A percentile compares a stretch with the other conserved stretches of the same genome.
These are phyloP conservation scores for Penicillium hordei DNA, from an alignment of 2,329 filamentous ascomycete genomes.

Conservation along the genomic window DNA sequence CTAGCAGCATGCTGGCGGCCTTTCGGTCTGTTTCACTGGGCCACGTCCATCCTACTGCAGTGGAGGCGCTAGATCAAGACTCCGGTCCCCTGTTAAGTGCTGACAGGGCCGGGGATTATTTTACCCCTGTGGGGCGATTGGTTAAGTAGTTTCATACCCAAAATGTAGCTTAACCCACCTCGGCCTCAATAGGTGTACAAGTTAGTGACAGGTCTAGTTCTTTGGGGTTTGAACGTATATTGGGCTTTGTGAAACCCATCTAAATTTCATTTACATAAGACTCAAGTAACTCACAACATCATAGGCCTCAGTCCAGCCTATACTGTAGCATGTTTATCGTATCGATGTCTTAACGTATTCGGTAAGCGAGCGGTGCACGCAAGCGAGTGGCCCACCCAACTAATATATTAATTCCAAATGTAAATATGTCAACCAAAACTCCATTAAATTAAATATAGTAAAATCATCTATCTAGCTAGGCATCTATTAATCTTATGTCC, in stretches of 20 bases:
- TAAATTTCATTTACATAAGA: background rate
- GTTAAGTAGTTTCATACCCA: background rate
- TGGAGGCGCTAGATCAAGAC: slow-evolving; percentile 15
- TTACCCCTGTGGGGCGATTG: slow-evolving; percentile 3
- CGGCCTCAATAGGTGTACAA: background rate
- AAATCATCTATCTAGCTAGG: too few species aligned
- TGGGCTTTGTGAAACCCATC: background rate
- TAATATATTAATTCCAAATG: too few species aligned
- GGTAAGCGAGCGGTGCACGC: too few species aligned
- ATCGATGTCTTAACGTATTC: background rate
- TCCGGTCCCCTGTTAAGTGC: slow-evolving; percentile 14
- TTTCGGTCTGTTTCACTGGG: slow-evolving; percentile 3
- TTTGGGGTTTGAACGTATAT: background rate
- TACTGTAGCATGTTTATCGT: background rate
- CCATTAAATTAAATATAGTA: too few species aligned
- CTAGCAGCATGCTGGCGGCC: background rate
- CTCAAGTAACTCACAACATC: background rate
- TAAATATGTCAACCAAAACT: too few species aligned
- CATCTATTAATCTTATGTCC: too few species aligned
- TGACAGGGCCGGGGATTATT: slow-evolving; percentile 14
- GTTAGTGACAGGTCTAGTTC: background rate
- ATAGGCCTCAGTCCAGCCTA: background rate
- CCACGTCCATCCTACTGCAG: slow-evolving; percentile 12
- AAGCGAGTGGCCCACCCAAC: too few species aligned
- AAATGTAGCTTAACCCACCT: background rate